Percentiles rank a stretch among this genome's conserved stretches.
Conservation (phyloP, 768 basidiomycete genomes). For the Rhodotorula diobovata region DNA sequence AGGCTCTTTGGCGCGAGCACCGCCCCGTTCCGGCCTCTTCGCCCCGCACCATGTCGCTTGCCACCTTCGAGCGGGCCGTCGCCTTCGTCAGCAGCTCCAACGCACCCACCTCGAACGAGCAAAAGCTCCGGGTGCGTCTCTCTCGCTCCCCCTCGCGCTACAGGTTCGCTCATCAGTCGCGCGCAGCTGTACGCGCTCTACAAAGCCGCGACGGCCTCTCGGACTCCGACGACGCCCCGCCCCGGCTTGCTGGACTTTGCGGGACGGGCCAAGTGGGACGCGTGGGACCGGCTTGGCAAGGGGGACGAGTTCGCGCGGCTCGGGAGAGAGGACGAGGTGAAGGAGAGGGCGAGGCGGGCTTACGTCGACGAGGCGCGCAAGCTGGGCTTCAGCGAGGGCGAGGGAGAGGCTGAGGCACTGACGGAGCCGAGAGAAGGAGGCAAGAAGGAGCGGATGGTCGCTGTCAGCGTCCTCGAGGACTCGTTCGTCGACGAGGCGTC, state of each 20-base stretch:
- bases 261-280: slow-evolving; percentile 35
- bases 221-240: not conserved
- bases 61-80: slow-evolving; percentile 14
- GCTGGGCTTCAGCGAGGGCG: not conserved
- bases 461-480: slow-evolving; percentile 10
- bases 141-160: not conserved
- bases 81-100: not conserved
- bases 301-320: not conserved
- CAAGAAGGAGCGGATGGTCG: slow-evolving; percentile 29
- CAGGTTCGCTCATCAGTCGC: not conserved
- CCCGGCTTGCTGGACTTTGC: slow-evolving; percentile 30
- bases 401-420: not conserved
- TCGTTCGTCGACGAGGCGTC: slow-evolving; percentile 31
- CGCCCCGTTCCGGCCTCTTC: too few relatives aligned
- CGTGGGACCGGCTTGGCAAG: slow-evolving; percentile 18
- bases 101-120: slow-evolving; percentile 5
- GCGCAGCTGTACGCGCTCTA: slow-evolving; percentile 33
- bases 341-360: not conserved
- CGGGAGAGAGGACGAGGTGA: not conserved
- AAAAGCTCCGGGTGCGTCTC: slow-evolving; percentile 20
- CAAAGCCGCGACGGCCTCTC: slow-evolving; percentile 22
- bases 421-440: not conserved
- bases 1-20: too few relatives aligned
- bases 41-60: not conserved
- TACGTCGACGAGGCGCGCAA: slow-evolving; percentile 18